A percentile compares a stretch with the other conserved stretches of the same genome.
phyloP scores from a whole-genome alignment of 768 basidiomycete species.

The Coprinopsis cinerea region DNA sequence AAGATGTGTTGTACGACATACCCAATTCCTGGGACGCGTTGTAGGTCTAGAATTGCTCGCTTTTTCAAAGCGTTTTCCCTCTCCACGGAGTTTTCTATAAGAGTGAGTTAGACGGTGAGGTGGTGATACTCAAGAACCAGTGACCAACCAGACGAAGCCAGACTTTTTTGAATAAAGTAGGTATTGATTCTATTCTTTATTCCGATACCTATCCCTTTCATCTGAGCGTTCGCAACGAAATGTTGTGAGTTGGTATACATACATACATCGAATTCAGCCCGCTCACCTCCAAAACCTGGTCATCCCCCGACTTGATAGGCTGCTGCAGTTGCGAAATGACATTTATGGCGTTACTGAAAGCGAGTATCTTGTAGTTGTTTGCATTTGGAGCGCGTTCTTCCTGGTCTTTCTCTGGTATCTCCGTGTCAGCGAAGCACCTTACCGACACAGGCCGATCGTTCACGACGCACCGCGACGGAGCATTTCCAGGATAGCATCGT shows the following conservation, averaged over 20 bases:
- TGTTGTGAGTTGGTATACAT: not conserved
- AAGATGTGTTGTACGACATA: constrained; percentile 17
- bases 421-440: not conserved
- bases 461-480: constrained; percentile 8
- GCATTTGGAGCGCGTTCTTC: constrained; percentile 29
- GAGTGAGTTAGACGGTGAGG: not conserved
- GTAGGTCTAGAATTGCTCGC: constrained; percentile 27
- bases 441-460: no score
- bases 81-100: constrained; percentile 15
- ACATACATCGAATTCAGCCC: not conserved
- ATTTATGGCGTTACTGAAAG: constrained; percentile 44
- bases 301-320: constrained; percentile 38
- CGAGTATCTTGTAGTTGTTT: constrained; percentile 46
- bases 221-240: not conserved
- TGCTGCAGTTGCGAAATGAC: constrained; percentile 32
- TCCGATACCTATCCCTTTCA: constrained; percentile 30
- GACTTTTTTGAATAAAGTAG: constrained; percentile 21
- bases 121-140: not conserved
- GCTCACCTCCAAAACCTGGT: constrained; percentile 31
- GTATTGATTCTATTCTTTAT: constrained; percentile 43
- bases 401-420: constrained; percentile 32
- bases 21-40: constrained; percentile 44
- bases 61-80: constrained; percentile 21
- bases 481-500: constrained; percentile 5
- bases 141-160: constrained; percentile 30